Percentiles rank a stretch among this genome's conserved stretches.
Evolutionary conservation across 2,329 filamentous ascomycete species (phyloP).

Genomic region (Teratosphaeria viscida): DNA sequence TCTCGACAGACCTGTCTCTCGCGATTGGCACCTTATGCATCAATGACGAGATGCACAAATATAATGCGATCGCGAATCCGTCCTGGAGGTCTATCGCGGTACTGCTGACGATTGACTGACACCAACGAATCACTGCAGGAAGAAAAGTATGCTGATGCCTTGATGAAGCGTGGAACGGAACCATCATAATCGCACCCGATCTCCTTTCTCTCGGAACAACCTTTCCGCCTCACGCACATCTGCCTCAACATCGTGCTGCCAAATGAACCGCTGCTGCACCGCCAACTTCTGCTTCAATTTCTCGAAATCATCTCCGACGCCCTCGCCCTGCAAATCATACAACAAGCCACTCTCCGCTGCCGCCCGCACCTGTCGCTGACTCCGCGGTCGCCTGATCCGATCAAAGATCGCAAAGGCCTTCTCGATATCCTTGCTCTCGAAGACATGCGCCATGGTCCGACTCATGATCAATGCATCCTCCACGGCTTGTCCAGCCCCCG

Average conservation of each 20-base stretch:
- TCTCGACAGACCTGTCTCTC: too few species aligned
- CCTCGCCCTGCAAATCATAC: conserved; percentile 29
- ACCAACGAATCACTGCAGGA: not conserved
- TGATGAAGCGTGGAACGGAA: too few species aligned
- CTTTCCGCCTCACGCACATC: conserved; percentile 22
- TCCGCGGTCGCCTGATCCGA: conserved; percentile 27
- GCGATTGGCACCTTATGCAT: too few species aligned
- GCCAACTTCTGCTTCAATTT: conserved; percentile 22
- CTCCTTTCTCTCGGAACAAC: conserved; percentile 4
- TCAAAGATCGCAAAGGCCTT: conserved; percentile 31
- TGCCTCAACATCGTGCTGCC: conserved; percentile 27
- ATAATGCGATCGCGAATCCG: too few species aligned
- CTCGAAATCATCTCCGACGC: conserved; percentile 26
- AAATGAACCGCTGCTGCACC: conserved; percentile 30
- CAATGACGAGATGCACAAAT: too few species aligned
- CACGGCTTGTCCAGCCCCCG: conserved; percentile 46
- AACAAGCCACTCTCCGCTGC: conserved; percentile 30
- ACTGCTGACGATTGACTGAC: too few species aligned
- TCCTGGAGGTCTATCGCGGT: too few species aligned
- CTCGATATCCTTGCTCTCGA: conserved; percentile 14
- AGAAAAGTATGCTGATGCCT: not conserved
- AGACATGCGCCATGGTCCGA: conserved; percentile 24
- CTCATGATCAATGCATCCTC: conserved; percentile 43
- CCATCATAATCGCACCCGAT: not conserved
- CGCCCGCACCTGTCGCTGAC: conserved; percentile 30